Evolutionary conservation across 2,329 filamentous ascomycete species (phyloP).

Genomic region (Fusarium nelsonii): DNA sequence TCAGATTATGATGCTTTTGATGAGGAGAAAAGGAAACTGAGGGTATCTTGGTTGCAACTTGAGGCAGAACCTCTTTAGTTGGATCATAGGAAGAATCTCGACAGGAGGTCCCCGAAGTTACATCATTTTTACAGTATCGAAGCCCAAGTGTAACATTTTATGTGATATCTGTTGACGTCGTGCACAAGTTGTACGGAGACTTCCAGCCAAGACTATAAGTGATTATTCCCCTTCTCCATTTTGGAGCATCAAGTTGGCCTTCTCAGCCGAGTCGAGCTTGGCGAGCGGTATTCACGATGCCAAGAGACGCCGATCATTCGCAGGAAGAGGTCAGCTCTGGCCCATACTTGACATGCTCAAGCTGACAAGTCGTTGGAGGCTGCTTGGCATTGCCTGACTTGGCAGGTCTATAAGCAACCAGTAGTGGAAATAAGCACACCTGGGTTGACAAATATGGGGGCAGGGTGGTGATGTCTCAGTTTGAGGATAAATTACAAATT

Average conservation of each 20-base stretch:
- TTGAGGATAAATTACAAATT: no score
- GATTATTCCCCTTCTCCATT: background rate
- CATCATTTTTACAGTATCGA: no score
- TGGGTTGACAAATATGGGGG: no score
- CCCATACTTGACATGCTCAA: background rate
- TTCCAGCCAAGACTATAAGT: no score
- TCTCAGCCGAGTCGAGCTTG: background rate
- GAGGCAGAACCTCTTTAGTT: no score
- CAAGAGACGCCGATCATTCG: background rate
- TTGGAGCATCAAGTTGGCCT: background rate
- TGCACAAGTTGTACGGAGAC: no score
- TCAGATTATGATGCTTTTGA: no score
- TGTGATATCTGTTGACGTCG: no score
- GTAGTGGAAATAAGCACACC: background rate
- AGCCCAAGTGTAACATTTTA: no score
- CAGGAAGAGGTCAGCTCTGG: background rate
- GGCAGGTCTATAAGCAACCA: background rate
- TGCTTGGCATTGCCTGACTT: background rate
- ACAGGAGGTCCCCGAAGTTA: background rate
- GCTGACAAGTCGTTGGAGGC: background rate
- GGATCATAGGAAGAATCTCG: background rate
- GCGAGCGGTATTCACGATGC: background rate
- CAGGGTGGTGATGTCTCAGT: no score
- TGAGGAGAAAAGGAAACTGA: no score
- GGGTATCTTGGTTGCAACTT: no score